Evolutionary conservation across 2,329 filamentous ascomycete species (phyloP), one percentile per base, ranked within the genome.

Genomic region (Colletotrichum aenigma): DNA sequence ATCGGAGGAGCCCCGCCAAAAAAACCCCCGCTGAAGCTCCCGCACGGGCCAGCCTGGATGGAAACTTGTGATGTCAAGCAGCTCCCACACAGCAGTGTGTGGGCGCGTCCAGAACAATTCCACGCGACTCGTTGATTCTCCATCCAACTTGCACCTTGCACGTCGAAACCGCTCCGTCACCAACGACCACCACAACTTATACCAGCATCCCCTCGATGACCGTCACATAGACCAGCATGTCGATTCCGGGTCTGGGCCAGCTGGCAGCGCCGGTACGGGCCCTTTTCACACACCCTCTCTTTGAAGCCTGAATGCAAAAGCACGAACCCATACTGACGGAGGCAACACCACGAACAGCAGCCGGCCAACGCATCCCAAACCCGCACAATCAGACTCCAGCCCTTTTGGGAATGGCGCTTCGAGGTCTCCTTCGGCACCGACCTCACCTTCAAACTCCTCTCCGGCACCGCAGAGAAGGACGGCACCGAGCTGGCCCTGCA

Each of bases 401-500:
- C 91, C 71, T 91, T 91, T 78, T 93, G 91, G 80, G 94, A 96
- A 89, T 96, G 94, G 92, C 91, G 94, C 66, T 96, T 96, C 85
- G 90, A 95, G 81, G 92, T 95, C 60, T 89, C 93, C 13, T 84
- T 87, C 76, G 85, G 82, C 77, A 84, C 85, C 74, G 80, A 83
- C 34, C 75, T 89, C 66, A 83, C 84, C 52, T 81, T 90, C 64
- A 89, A 96, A 87, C 88, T 98, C 30, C 86, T 95, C 71, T 92
- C 90, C 38, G 97, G 97, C 76, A 95, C 93, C 2, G 97, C 96
- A 65, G 97, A 99, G 85, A 92, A 98, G 81, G 98, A 98, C 83
- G 97, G 97, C 82, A 96, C 96, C 71, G 97, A 99, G 86, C 93
- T 99, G 58, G 96, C 96, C 13, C 90, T 91, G 12, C 94, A 94